Evolutionary conservation across 192 early-diverging fungal genomes (phyloP).

Genomic region (Chytriomyces sp.): DNA sequence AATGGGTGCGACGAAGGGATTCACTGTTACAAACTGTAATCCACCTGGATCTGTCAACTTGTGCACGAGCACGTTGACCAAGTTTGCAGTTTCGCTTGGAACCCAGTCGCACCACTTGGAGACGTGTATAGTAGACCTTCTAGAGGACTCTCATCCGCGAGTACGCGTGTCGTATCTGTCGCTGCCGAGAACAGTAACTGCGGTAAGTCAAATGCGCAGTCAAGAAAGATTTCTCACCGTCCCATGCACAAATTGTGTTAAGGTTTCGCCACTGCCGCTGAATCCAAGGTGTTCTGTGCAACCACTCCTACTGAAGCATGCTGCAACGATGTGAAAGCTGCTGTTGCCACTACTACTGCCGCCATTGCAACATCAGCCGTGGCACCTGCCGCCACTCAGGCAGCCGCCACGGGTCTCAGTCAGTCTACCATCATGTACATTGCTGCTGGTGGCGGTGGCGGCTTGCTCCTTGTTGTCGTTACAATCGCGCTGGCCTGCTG

Average conservation of each 20-base stretch:
- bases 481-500: neutral
- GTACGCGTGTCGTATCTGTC: constrained; percentile 5
- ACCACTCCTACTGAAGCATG: neutral
- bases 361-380: neutral
- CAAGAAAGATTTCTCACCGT: neutral
- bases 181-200: constrained; percentile 19
- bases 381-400: neutral
- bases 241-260: neutral
- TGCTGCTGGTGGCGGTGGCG: neutral
- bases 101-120: neutral
- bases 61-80: neutral
- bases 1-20: neutral
- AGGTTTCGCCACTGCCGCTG: constrained; percentile 12
- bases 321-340: neutral
- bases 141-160: no score
- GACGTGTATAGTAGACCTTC: no score
- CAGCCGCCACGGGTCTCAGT: neutral
- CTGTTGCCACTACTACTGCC: neutral
- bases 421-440: neutral
- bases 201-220: neutral
- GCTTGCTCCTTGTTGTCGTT: neutral
- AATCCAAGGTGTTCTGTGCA: constrained; percentile 18
- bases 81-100: constrained; percentile 3
- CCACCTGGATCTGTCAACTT: neutral
- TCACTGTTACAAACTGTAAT: neutral